These are phyloP conservation scores for Cytospora chrysosperma DNA, from an alignment of 2,329 filamentous ascomycete species.

Conservation along the genomic window DNA sequence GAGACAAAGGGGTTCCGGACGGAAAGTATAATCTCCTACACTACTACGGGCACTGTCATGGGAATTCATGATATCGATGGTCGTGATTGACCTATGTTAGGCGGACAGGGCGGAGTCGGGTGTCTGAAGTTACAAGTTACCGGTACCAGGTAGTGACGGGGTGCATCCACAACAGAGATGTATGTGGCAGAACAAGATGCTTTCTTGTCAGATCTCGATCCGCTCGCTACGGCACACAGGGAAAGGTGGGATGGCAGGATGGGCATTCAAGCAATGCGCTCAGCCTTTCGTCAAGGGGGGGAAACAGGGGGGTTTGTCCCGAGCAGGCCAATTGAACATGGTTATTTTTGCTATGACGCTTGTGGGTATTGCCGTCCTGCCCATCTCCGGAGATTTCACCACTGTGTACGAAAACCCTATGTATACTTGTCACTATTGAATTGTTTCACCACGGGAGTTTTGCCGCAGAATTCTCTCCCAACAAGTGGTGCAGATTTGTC, in stretches of 20 bases:
- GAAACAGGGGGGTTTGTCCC: constrained; percentile 1
- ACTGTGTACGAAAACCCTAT: too few relatives aligned
- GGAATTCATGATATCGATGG: background rate
- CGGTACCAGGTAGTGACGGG: constrained; percentile 17
- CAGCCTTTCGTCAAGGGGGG: constrained; percentile 4
- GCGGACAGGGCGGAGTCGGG: background rate
- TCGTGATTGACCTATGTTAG: too few relatives aligned
- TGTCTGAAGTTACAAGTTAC: constrained; percentile 14
- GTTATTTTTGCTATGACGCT: constrained; percentile 3
- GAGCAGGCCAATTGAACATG: background rate
- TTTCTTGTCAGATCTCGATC: constrained; percentile 24
- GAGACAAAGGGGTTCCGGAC: background rate
- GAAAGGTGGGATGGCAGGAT: constrained; percentile 12
- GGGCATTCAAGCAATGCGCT: constrained; percentile 11
- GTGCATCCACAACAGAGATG: background rate
- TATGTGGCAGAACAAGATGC: constrained; percentile 7
- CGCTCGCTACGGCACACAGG: constrained; percentile 5
- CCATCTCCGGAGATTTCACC: background rate
- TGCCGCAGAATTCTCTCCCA: background rate
- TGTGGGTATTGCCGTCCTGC: background rate
- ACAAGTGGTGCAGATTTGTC: background rate
- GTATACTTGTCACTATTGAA: background rate
- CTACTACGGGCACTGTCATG: background rate
- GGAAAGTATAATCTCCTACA: background rate
- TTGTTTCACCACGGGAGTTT: background rate